phyloP scores from a whole-genome alignment of 768 basidiomycete genomes.

The Trichaptum fuscoviolaceum region DNA sequence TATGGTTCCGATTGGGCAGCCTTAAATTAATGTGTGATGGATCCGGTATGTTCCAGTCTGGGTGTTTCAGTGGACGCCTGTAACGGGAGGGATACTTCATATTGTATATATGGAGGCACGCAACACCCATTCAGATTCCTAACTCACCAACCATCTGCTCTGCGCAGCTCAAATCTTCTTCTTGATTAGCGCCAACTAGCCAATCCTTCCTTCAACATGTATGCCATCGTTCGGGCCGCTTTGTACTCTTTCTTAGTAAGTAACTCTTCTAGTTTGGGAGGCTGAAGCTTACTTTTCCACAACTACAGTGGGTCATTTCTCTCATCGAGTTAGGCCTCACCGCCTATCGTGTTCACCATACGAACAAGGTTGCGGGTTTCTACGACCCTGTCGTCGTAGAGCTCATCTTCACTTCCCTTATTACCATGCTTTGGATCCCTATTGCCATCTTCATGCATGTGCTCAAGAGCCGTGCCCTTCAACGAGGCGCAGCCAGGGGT shows the following conservation, averaged over 20 bases:
- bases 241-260: background rate
- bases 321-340: background rate
- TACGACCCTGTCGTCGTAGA: background rate
- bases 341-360: conserved; percentile 1
- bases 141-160: background rate
- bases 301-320: background rate
- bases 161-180: background rate
- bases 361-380: background rate
- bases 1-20: background rate
- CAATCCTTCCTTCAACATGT: background rate
- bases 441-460: conserved; percentile 9
- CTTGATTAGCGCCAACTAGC: background rate
- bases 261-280: background rate
- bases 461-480: background rate
- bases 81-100: background rate
- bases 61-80: background rate
- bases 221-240: background rate
- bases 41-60: background rate
- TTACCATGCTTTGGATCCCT: conserved; percentile 3
- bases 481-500: background rate
- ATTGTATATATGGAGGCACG: background rate
- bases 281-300: background rate
- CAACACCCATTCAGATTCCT: background rate
- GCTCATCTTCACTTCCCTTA: background rate
- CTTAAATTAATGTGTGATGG: background rate